Percentiles rank a stretch among this genome's conserved stretches.
These are phyloP conservation scores for Ulvella scutata DNA, from an alignment of 139 green algal genomes.

Conservation along the genomic window DNA sequence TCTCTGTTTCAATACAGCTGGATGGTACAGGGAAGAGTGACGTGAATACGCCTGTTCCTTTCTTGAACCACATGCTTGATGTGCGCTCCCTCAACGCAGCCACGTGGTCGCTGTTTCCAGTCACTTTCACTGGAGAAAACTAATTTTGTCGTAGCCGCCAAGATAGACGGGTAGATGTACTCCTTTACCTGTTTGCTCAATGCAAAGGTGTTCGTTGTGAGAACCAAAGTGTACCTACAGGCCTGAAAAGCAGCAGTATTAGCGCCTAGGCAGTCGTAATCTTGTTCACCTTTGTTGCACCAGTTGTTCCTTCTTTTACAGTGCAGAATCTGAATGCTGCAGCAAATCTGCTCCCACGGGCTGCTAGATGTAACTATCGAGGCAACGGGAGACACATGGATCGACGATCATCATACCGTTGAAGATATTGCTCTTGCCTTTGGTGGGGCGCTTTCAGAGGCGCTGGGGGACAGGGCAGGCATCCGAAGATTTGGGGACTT, in stretches of 20 bases:
- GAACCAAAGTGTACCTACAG: no score
- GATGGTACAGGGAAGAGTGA: constrained; percentile 79
- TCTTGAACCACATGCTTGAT: constrained; percentile 99
- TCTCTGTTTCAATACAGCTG: constrained; percentile 78
- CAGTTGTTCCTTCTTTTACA: no score
- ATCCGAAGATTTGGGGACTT: constrained; percentile 95
- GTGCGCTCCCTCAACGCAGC: constrained; percentile 2
- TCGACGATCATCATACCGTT: constrained; percentile 98
- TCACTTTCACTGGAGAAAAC: no score
- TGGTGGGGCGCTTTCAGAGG: constrained; percentile 45
- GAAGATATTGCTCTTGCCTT: constrained; percentile 87
- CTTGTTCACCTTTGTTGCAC: no score
- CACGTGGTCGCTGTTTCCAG: neutral
- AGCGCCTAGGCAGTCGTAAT: no score
- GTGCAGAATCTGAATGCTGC: constrained; percentile 36
- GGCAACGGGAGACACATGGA: constrained; percentile 82
- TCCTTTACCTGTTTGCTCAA: no score
- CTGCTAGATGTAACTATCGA: constrained; percentile 69
- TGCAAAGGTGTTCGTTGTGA: no score
- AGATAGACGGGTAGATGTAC: no score
- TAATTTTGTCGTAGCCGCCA: no score
- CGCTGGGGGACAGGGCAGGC: constrained; percentile 83
- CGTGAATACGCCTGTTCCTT: constrained; percentile 61
- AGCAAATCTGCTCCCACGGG: constrained; percentile 80
- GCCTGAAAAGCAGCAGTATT: no score